Evolutionary conservation across 2,329 filamentous ascomycete genomes (phyloP).

Genomic region (Alternaria triticimaculans): DNA sequence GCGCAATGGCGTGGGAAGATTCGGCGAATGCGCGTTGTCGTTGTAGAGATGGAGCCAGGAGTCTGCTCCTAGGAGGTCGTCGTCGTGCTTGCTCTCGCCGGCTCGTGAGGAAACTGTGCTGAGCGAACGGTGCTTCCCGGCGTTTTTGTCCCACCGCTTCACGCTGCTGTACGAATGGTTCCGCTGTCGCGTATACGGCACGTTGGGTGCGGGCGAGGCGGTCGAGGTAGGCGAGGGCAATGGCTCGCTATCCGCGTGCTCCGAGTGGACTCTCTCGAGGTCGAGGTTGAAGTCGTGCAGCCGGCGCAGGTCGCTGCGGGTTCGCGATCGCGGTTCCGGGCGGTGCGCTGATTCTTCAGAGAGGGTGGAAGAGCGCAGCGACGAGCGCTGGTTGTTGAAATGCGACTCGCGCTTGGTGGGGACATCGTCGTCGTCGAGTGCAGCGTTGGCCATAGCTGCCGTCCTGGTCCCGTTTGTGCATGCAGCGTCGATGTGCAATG

Average conservation of each 20-base stretch:
- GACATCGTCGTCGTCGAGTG: conserved; percentile 27
- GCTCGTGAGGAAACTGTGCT: conserved; percentile 8
- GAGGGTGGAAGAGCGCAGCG: conserved; percentile 24
- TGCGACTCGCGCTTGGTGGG: conserved; percentile 34
- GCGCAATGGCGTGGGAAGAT: conserved; percentile 1
- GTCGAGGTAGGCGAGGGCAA: conserved; percentile 6
- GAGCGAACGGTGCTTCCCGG: conserved; percentile 4
- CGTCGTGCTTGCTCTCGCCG: conserved; percentile 1
- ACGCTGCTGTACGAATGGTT: neutral
- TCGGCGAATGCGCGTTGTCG: conserved; percentile 11
- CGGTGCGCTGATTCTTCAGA: conserved; percentile 21
- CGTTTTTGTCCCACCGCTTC: conserved; percentile 3
- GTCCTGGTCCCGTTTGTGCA: conserved; percentile 3
- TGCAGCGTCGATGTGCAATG: conserved; percentile 17
- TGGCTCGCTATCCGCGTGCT: conserved; percentile 21
- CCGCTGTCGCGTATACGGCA: conserved; percentile 16
- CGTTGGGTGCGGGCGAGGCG: conserved; percentile 25
- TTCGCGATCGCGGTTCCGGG: conserved; percentile 19
- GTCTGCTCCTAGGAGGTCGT: conserved; percentile 9
- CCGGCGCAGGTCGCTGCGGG: conserved; percentile 15
- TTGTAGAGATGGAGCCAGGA: conserved; percentile 17
- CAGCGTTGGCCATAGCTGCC: conserved; percentile 27
- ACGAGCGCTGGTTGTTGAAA: conserved; percentile 47
- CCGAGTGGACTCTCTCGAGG: conserved; percentile 7
- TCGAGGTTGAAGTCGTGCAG: conserved; percentile 29